Evolutionary conservation across 768 basidiomycete genomes (phyloP).

Genomic region (Rhizopogon vulgaris): DNA sequence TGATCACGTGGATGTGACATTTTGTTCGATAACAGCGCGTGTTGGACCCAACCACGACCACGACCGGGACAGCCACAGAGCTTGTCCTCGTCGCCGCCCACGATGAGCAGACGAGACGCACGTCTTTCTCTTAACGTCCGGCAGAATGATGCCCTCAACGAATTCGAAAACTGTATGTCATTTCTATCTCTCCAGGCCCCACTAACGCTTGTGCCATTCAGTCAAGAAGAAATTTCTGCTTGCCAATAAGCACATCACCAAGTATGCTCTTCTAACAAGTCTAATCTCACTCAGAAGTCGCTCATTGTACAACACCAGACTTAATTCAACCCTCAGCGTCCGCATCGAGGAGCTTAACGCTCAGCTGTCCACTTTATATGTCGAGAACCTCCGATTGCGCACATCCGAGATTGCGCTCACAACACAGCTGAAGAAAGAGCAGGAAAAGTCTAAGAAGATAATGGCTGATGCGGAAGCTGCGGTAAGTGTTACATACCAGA

Average conservation of each 20-base stretch:
- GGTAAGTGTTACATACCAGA: constrained; percentile 35
- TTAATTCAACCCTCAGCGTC: constrained; percentile 80
- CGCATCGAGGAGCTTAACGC: constrained; percentile 81
- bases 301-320: constrained; percentile 33
- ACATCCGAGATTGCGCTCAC: constrained; percentile 74
- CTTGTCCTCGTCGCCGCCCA: constrained; percentile 13
- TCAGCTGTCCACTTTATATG: constrained; percentile 75
- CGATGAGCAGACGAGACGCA: constrained; percentile 30
- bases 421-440: constrained; percentile 74
- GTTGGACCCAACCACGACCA: constrained; percentile 12
- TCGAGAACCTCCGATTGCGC: constrained; percentile 77
- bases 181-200: constrained; percentile 6
- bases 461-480: constrained; percentile 70
- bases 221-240: constrained; percentile 92
- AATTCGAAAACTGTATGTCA: constrained; percentile 78
- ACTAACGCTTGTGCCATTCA: constrained; percentile 34
- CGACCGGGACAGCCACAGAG: constrained; percentile 15
- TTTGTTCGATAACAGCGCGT: constrained; percentile 32
- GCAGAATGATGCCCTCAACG: constrained; percentile 75
- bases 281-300: constrained; percentile 1
- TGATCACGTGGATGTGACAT: constrained; percentile 22
- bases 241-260: constrained; percentile 88
- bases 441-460: constrained; percentile 67
- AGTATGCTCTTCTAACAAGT: constrained; percentile 38
- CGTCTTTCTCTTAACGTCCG: constrained; percentile 49